Percentiles rank a stretch among this genome's conserved stretches.
Evolutionary conservation across 2,329 filamentous ascomycete species (phyloP).

Genomic region (Sporothrix dimorphospora): DNA sequence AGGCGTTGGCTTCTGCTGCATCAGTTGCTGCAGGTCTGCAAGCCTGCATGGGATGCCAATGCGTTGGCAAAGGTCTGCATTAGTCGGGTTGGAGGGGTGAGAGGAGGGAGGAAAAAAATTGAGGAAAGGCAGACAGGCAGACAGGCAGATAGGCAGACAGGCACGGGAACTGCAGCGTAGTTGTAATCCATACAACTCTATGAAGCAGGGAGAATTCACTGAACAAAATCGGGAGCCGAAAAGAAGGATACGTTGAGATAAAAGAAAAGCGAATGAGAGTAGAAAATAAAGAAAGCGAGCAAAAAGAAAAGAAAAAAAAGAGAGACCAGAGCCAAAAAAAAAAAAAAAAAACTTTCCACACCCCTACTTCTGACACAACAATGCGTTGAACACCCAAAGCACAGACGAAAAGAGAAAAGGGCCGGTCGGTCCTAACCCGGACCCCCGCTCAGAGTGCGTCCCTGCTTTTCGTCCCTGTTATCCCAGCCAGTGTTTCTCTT

Average conservation of each 20-base stretch:
- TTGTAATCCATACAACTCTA: neutral
- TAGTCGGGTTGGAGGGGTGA: neutral
- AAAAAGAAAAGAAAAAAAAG: neutral
- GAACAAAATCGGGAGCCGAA: neutral
- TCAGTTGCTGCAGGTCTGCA: neutral
- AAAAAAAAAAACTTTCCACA: neutral
- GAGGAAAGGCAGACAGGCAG: neutral
- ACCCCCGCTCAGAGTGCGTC: constrained; percentile 7
- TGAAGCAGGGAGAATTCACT: neutral
- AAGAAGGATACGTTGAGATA: neutral
- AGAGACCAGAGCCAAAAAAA: too few species aligned
- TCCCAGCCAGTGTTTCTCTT: neutral
- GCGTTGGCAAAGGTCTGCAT: constrained; percentile 19
- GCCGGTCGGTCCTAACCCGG: constrained; percentile 18
- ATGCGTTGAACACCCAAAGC: neutral
- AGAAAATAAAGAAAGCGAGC: neutral
- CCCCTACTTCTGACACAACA: constrained; percentile 21
- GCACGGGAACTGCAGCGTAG: neutral
- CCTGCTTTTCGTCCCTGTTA: neutral
- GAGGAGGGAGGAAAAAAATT: neutral
- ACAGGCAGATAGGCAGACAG: neutral
- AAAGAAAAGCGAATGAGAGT: neutral
- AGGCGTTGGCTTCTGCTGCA: neutral
- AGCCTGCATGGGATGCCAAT: constrained; percentile 4
- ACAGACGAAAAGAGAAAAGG: constrained; percentile 1